A percentile compares a stretch with the other conserved stretches of the same genome.
These are phyloP conservation scores for Teratosphaeria destructans DNA, from an alignment of 2,329 filamentous ascomycete genomes.

Conservation along the genomic window DNA sequence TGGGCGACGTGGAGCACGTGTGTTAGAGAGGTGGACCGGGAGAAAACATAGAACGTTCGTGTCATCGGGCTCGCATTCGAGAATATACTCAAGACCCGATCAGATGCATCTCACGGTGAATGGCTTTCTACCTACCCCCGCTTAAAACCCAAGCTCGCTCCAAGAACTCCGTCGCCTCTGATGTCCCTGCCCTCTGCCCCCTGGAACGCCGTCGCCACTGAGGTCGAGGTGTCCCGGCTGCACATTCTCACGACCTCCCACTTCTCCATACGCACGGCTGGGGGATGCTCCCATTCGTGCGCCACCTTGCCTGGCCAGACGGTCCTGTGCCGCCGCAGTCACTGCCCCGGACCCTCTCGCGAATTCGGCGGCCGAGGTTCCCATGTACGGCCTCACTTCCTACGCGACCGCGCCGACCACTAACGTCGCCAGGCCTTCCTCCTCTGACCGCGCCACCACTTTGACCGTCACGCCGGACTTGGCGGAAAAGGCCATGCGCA, in stretches of 20 bases:
- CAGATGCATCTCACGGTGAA: background rate
- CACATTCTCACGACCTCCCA: background rate
- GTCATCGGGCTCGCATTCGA: background rate
- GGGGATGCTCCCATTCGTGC: background rate
- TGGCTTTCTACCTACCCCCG: background rate
- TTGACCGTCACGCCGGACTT: slow-evolving; percentile 94
- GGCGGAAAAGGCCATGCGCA: slow-evolving; percentile 87
- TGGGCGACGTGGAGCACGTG: slow-evolving; percentile 28
- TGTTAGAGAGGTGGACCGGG: slow-evolving; percentile 14
- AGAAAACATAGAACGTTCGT: no score
- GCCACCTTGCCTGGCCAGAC: background rate
- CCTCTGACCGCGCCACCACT: slow-evolving; percentile 83
- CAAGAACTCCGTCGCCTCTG: slow-evolving; percentile 2
- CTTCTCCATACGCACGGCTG: background rate
- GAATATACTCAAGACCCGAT: background rate
- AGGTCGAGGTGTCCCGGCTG: background rate
- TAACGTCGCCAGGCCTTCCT: slow-evolving; percentile 77
- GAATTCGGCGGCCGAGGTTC: background rate
- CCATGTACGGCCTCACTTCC: background rate
- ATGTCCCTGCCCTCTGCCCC: slow-evolving; percentile 1
- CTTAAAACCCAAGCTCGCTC: slow-evolving; percentile 4
- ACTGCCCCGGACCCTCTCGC: background rate
- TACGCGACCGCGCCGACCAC: slow-evolving; percentile 78
- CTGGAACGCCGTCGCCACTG: background rate
- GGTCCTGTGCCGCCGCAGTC: background rate